Base-by-base conservation (phyloP, 495 filamentous ascomycete genomes). In the Hyphodiscus hymeniophilus region DNA sequence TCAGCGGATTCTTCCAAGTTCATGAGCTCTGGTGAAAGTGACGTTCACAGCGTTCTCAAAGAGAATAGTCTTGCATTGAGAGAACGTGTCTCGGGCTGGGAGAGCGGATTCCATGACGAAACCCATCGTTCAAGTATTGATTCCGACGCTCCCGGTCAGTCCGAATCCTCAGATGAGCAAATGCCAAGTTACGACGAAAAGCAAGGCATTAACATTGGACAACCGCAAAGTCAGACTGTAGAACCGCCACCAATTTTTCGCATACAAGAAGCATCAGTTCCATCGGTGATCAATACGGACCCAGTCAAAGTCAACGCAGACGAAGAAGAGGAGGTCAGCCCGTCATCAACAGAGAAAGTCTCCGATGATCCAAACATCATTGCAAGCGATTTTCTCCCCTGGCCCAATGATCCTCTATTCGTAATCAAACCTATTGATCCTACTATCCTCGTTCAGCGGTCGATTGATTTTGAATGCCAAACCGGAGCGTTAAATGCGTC, bases 1-100 rank as follows among this genome's bases (percentile, higher is more conserved):
- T 89, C 86, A 2, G 79, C 80, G 11, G 76, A 81, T 15, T 71
- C 66, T 16, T 63, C 63, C 0, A 68, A 62, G 23, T 50, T 74
- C 42, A 58, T 68, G 15, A 48, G 52, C 39, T 66, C 68, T 13
- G 65, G 66, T 10, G 52, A 63, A 30, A 64, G 55, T 39, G 67
- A 61, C 33, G 26, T 54, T 12, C 31, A 52, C 3, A 48, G 48
- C 18, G 7, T 21, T 12, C 31, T 1, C n/a, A 20, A 28, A 30
- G 45, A 42, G 11, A 41, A 38, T 22, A 41, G 45, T 2, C 41
- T 15, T 11, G 43, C 50, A 21, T 33, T 59, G 10, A 32, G 52
- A 39, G 56, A 55, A 6, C 38, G 45, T 17, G 51, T 55, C 12
- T 47, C 50, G 16, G 55, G 44, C 20, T 57, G 57, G 51, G 57